These are phyloP conservation scores for Paramecium octaurelia DNA, from an alignment of 73 alveolate species.

Conservation along the genomic window DNA sequence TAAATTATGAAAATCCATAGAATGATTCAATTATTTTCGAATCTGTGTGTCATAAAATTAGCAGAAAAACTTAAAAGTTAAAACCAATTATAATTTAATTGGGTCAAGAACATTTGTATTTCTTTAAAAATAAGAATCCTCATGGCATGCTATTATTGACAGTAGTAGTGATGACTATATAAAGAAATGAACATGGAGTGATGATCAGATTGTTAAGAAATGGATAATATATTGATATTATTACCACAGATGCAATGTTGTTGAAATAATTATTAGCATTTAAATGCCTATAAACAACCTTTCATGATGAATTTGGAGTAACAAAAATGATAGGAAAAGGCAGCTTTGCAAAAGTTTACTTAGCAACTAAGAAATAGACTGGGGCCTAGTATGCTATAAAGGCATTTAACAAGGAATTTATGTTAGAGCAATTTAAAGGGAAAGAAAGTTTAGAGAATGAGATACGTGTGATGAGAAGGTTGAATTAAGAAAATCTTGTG, in stretches of 20 bases:
- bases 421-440: constrained; percentile 56
- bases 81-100: background rate
- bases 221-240: background rate
- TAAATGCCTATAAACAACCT: constrained; percentile 44
- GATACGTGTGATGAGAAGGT: constrained; percentile 54
- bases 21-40: background rate
- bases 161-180: background rate
- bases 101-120: background rate
- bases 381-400: constrained; percentile 53
- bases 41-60: background rate
- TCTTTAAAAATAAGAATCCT: constrained; percentile 16
- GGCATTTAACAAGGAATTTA: constrained; percentile 62
- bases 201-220: background rate
- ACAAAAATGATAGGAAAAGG: constrained; percentile 65
- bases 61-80: background rate
- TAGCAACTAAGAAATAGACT: constrained; percentile 50
- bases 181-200: background rate
- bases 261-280: constrained; percentile 5
- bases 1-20: background rate
- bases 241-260: background rate
- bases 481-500: constrained; percentile 33
- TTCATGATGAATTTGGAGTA: constrained; percentile 60
- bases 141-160: constrained; percentile 33
- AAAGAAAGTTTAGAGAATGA: constrained; percentile 62
- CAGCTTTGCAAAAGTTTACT: constrained; percentile 55